Percentiles rank a stretch among this genome's conserved stretches.
Conservation (phyloP, 495 filamentous ascomycete genomes). For the Clavariopsis aquatica region DNA sequence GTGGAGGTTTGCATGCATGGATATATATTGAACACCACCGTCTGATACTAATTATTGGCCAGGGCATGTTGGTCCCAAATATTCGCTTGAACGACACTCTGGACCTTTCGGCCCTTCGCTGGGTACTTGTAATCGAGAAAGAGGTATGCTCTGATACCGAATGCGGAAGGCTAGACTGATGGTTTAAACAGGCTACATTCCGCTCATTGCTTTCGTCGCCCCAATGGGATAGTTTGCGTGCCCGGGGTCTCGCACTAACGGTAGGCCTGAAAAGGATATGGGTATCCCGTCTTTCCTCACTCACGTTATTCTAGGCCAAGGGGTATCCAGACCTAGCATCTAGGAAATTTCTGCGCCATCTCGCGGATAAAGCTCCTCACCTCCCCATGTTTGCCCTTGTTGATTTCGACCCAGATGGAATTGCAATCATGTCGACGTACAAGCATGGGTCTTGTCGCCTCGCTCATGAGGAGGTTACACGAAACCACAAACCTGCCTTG, state of each 20-base stretch:
- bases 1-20: constrained; percentile 28
- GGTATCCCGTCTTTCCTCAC: background rate
- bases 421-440: constrained; percentile 84
- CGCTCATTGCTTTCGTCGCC: constrained; percentile 60
- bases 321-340: constrained; percentile 90
- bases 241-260: constrained; percentile 67
- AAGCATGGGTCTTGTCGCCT: constrained; percentile 77
- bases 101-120: constrained; percentile 56
- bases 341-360: constrained; percentile 63
- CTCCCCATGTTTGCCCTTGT: constrained; percentile 67
- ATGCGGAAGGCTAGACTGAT: constrained; percentile 22
- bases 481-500: constrained; percentile 35
- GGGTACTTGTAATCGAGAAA: constrained; percentile 90
- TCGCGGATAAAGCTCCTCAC: constrained; percentile 41
- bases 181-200: constrained; percentile 68
- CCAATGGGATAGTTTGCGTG: constrained; percentile 53
- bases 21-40: background rate
- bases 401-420: constrained; percentile 85
- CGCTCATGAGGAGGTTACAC: constrained; percentile 62
- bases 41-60: background rate
- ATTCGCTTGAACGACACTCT: constrained; percentile 55
- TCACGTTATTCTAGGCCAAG: constrained; percentile 63
- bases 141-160: constrained; percentile 58
- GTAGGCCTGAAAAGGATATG: constrained; percentile 46
- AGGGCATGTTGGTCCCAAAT: constrained; percentile 71